phyloP scores from a whole-genome alignment of 345 rosid genomes.

The Punica granatum region DNA sequence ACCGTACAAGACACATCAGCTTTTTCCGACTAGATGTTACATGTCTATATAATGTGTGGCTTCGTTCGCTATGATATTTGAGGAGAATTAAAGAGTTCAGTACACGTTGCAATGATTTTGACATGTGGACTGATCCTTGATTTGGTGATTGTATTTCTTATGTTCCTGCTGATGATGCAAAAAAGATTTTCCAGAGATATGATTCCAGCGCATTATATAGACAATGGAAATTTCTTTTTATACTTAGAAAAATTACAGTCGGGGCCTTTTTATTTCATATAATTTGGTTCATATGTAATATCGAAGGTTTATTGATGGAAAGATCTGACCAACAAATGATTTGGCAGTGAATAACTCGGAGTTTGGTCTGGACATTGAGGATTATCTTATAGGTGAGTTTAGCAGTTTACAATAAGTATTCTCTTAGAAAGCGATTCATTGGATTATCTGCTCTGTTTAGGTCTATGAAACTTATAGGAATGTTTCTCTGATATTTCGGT shows the following conservation, averaged over 20 bases:
- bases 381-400: constrained; percentile 76
- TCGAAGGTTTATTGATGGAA: background rate
- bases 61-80: too few relatives aligned
- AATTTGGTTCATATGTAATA: background rate
- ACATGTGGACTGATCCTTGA: background rate
- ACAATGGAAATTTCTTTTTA: background rate
- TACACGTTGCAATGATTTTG: background rate
- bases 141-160: background rate
- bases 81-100: background rate
- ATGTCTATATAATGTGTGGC: too few relatives aligned
- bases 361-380: constrained; percentile 76
- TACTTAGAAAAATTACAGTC: background rate
- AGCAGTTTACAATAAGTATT: background rate
- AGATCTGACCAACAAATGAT: constrained; percentile 3
- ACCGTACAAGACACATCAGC: background rate
- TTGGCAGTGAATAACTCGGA: constrained; percentile 62
- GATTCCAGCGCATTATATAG: background rate
- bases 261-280: background rate
- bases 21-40: background rate
- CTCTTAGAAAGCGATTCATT: background rate
- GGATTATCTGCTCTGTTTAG: background rate
- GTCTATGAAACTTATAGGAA: background rate
- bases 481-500: background rate
- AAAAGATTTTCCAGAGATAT: background rate
- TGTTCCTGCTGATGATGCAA: background rate